Evolutionary conservation across 345 rosid genomes (phyloP), one percentile per base, ranked within the genome.

Genomic region (Reutealis trisperma): DNA sequence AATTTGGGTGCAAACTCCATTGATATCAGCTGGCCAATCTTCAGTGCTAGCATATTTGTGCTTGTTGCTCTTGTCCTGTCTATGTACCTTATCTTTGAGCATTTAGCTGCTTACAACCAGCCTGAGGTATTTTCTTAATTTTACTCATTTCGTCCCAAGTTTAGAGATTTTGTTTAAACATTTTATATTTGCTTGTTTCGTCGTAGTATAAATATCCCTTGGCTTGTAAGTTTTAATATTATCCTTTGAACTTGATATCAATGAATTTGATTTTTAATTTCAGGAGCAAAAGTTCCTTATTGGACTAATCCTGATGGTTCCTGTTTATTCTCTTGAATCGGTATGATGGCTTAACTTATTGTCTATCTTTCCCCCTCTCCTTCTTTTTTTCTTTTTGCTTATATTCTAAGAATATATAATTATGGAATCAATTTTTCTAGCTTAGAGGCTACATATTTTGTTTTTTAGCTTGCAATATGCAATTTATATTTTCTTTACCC

Each of bases 221-320:
- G 15, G n/a, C 65, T 1, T 24, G 27, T 45, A 42, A 66, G 67
- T 24, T 14, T 59, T 70, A 8, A 60, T 76, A 32, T 42, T 52
- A 70, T 24, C 41, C 22, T 44, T 34, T 57, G 58, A 67, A 45
- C 22, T 60, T 78, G 32, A 74, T 65, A n/a, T 24, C 59, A 34
- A 42, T 59, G 12, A 62, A 64, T 51, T 27, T 75, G 44, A 24
- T 75, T 2, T 70, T 58, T 74, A 51, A 74, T 87, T 86, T 82
- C 98, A 96, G 99, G 99, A 96, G 87, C 99, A 93, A 80, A 96
- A 96, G 80, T 96, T 96, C 83, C 85, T 96, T 79, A 87, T 93
- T 67, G 99, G 99, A 64, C 96, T 96, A 79, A 88, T 96, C 78
- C 84, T 96, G 81, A 93, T 96, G 99, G 99, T 96, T 78, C 99